These are phyloP conservation scores for Rhodocollybia butyracea DNA, from an alignment of 768 basidiomycete genomes.

Conservation along the genomic window DNA sequence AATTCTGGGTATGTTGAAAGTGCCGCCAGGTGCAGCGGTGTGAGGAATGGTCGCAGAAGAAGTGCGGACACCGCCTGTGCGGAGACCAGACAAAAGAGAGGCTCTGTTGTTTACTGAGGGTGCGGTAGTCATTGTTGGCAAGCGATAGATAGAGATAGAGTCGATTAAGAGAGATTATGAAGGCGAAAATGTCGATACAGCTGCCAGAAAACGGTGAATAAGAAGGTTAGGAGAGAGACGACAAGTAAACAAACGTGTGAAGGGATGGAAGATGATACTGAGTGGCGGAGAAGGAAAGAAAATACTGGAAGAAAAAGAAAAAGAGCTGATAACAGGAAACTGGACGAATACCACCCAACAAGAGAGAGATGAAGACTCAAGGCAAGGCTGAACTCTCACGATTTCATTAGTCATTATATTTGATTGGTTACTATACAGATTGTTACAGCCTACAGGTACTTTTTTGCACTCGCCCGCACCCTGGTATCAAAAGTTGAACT, in stretches of 20 bases:
- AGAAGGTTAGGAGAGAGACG: slow-evolving; percentile 13
- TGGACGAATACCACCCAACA: slow-evolving; percentile 28
- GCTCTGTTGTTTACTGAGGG: slow-evolving; percentile 59
- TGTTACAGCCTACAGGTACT: slow-evolving; percentile 53
- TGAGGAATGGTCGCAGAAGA: slow-evolving; percentile 58
- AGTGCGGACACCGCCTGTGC: slow-evolving; percentile 89
- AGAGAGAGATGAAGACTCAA: slow-evolving; percentile 20
- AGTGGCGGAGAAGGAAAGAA: slow-evolving; percentile 26
- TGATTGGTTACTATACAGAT: neutral
- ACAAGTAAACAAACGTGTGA: slow-evolving; percentile 11
- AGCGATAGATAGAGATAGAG: slow-evolving; percentile 14
- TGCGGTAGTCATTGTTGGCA: slow-evolving; percentile 40
- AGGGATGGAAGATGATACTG: slow-evolving; percentile 13
- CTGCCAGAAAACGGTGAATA: slow-evolving; percentile 15
- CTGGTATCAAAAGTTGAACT: slow-evolving; percentile 80
- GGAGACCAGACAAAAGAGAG: slow-evolving; percentile 83
- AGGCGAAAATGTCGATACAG: slow-evolving; percentile 29
- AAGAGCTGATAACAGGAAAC: slow-evolving; percentile 9
- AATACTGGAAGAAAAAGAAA: slow-evolving; percentile 20
- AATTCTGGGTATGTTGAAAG: slow-evolving; percentile 66
- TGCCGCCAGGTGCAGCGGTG: slow-evolving; percentile 59
- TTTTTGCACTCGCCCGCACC: slow-evolving; percentile 84
- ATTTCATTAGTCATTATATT: neutral
- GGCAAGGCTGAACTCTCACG: slow-evolving; percentile 2
- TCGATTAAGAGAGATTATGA: slow-evolving; percentile 24